Evolutionary conservation across 805 yeast species (phyloP).

Genomic region (Isabelozyma heimii): DNA sequence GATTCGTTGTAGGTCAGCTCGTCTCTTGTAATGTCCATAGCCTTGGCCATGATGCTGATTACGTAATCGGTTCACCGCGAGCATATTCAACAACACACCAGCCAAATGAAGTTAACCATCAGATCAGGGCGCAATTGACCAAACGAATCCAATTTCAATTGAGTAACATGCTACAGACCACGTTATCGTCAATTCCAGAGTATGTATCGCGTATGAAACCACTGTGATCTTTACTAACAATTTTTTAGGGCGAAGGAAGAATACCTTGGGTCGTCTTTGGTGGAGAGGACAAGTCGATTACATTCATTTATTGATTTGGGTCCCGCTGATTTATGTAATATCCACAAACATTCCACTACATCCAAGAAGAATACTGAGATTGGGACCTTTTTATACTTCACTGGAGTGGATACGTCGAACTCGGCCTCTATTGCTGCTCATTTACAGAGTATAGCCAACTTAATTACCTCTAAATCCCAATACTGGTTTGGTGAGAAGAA

Average conservation of each 20-base stretch:
- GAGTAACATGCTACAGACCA: conserved; percentile 29
- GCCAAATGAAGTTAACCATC: not conserved
- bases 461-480: conserved; percentile 58
- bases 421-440: conserved; percentile 78
- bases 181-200: conserved; percentile 40
- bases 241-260: conserved; percentile 46
- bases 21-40: too few species aligned
- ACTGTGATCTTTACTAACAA: conserved; percentile 13
- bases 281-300: conserved; percentile 62
- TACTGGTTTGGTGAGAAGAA: conserved; percentile 78
- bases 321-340: conserved; percentile 62
- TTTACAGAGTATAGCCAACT: conserved; percentile 62
- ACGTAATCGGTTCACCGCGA: not conserved
- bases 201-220: conserved; percentile 12
- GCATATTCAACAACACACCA: not conserved
- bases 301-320: conserved; percentile 65
- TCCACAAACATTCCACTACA: conserved; percentile 41
- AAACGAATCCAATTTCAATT: conserved; percentile 1
- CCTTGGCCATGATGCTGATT: not conserved
- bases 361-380: conserved; percentile 45
- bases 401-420: conserved; percentile 74
- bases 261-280: conserved; percentile 54
- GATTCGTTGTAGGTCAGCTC: too few species aligned
- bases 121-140: too few species aligned
- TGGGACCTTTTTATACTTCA: conserved; percentile 72